Evolutionary conservation across 179 eudicot species (phyloP), one percentile per base, ranked within the genome.

Genomic region (Beta corolliflora): DNA sequence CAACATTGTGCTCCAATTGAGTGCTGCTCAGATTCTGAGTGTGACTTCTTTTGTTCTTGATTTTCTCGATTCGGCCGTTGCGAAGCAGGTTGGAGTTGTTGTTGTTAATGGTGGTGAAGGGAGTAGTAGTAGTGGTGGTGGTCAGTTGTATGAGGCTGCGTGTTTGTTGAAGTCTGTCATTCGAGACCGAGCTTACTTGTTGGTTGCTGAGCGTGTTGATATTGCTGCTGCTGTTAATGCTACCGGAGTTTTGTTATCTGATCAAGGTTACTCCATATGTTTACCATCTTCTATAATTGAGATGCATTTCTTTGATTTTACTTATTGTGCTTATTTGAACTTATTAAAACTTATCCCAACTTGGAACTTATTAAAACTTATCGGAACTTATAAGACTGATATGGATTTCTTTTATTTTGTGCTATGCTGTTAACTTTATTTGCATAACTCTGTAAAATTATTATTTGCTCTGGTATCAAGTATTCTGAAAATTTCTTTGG

Each of bases 151-250:
- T 69, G 93, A 95, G 83, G 98, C 97, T 31, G 93, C 97, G 52
- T 89, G 96, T 82, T 87, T 90, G 90, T 82, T 95, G 82, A 95
- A 95, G 87, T 89, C 92, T 63, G 91, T 95, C 74, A 89, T 95
- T 76, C 84, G 91, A 73, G 96, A 94, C 60, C 85, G 99, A 13
- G 99, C 97, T 15, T 95, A 85, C 66, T 86, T 95, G 87, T 76
- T 94, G 88, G 84, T 95, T 70, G 85, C 86, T 41, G 99, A 95
- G 82, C 88, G 99, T 66, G 99, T 94, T 70, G 99, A 95, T 86
- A 91, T 95, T 79, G 99, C 99, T 53, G 92, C 93, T 78, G 98
- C 97, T 81, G 91, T 94, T 81, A 84, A 85, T 86, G 99, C 99
- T 54, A 89, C 87, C 75, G 99, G 99, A 2, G 98, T 95, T 80